These are phyloP conservation scores for Cytospora leucostoma DNA, from an alignment of 2,329 filamentous ascomycete genomes.

Conservation along the genomic window DNA sequence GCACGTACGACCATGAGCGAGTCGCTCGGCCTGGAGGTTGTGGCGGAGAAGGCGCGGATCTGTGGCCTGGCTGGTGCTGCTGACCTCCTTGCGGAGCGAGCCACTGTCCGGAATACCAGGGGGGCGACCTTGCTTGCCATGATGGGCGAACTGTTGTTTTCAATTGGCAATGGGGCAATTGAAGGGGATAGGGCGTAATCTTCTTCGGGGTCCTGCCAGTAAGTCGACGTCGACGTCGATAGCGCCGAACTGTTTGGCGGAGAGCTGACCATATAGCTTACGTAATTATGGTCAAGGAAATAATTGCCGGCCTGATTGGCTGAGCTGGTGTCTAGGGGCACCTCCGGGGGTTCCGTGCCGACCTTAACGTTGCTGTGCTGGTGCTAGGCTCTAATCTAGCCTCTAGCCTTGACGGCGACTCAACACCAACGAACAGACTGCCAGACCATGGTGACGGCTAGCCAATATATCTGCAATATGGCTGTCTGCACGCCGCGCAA, in stretches of 20 bases:
- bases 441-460: too few relatives aligned
- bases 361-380: too few relatives aligned
- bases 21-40: constrained; percentile 71
- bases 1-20: constrained; percentile 66
- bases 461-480: too few relatives aligned
- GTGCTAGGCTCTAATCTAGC: too few relatives aligned
- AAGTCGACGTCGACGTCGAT: constrained; percentile 4
- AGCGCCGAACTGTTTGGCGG: background rate
- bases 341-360: too few relatives aligned
- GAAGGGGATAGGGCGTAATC: background rate
- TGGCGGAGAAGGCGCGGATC: constrained; percentile 71
- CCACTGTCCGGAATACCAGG: constrained; percentile 68
- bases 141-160: constrained; percentile 35
- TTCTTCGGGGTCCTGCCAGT: constrained; percentile 7
- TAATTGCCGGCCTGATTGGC: background rate
- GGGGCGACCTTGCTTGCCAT: constrained; percentile 88
- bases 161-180: constrained; percentile 30
- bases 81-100: constrained; percentile 59
- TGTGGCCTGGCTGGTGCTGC: constrained; percentile 62
- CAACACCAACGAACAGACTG: too few relatives aligned
- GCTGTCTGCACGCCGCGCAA: too few relatives aligned
- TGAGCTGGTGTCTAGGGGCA: background rate
- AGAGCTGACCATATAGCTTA: background rate
- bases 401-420: too few relatives aligned
- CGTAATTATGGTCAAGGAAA: background rate